Base-by-base conservation (phyloP, 306 rosid species). In the Glycine tomentella region DNA sequence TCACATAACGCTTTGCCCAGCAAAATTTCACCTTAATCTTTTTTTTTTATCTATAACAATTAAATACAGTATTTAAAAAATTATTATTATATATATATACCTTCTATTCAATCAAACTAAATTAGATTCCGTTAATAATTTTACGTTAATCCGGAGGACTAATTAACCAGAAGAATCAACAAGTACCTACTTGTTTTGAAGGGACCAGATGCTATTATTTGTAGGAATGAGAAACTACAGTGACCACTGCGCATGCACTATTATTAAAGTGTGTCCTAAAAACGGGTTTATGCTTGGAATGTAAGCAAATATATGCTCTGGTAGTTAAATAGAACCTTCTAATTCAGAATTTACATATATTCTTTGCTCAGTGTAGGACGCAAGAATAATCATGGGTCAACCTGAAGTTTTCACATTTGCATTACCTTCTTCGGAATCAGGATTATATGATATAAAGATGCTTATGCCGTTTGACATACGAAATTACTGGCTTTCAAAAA, bases 401-500 rank as follows among this genome's bases (percentile, higher is more conserved):
- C 78, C 63, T 9, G 7, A 25, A 34, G 6, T 80, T 80, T 71
- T 72, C 59, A 74, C 11, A 55, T 69, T 51, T 76, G 31, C 67
- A 38, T 61, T 69, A 36, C 16, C 3, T 49, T 68, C 4, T 59
- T 75, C 0, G 48, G 77, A 69, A 58, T 75, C 72, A 36, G 58
- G 16, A 67, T 44, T 40, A 66, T 56, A 44, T 48, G 69, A 55
- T 36, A 66, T 45, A 17, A 36, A 9, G 50, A 76, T 61, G 74
- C 64, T 71, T 77, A 25, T 83, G 74, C 82, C 59, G 55, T 65
- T 25, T 25, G 66, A 78, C 76, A 72, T 45, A 10, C 76, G 36
- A 56, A 65, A 45, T 66, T 68, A 57, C 77, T 33, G 66, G 67
- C 17, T 77, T 33, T 38, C 44, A 38, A 38, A 38, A 25, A 25